phyloP scores from a whole-genome alignment of 1,139 yeast species.

The Candida tetrigidarum region DNA sequence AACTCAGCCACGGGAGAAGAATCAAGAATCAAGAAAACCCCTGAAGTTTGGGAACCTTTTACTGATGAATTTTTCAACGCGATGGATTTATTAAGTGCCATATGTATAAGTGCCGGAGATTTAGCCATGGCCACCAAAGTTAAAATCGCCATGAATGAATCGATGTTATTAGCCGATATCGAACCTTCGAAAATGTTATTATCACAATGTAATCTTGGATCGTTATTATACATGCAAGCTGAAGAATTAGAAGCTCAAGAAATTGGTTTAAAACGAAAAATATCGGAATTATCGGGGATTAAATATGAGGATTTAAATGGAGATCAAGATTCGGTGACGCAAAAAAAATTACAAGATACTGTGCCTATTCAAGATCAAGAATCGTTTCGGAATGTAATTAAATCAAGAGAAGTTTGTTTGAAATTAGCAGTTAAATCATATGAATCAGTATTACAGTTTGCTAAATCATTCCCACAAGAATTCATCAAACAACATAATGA shows the following conservation, averaged over 20 bases:
- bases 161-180: constrained; percentile 75
- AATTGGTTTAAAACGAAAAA: constrained; percentile 30
- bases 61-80: constrained; percentile 77
- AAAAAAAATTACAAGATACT: constrained; percentile 11
- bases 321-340: constrained; percentile 9
- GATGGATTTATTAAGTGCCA: constrained; percentile 69
- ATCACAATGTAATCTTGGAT: constrained; percentile 74
- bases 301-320: constrained; percentile 20
- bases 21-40: constrained; percentile 31
- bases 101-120: constrained; percentile 70
- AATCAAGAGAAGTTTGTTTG: constrained; percentile 44
- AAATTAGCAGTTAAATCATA: constrained; percentile 50
- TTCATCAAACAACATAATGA: constrained; percentile 23
- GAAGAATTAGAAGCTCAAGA: constrained; percentile 65
- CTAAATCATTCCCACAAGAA: constrained; percentile 51
- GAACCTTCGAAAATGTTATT: constrained; percentile 67
- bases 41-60: constrained; percentile 72
- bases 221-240: constrained; percentile 70
- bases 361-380: constrained; percentile 19
- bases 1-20: constrained; percentile 19
- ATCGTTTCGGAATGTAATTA: constrained; percentile 17
- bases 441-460: constrained; percentile 57
- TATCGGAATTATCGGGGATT: constrained; percentile 25
- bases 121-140: constrained; percentile 63
- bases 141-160: constrained; percentile 67